These are phyloP conservation scores for Perkinsus olseni DNA, from an alignment of 169 alveolate species.

Conservation along the genomic window DNA sequence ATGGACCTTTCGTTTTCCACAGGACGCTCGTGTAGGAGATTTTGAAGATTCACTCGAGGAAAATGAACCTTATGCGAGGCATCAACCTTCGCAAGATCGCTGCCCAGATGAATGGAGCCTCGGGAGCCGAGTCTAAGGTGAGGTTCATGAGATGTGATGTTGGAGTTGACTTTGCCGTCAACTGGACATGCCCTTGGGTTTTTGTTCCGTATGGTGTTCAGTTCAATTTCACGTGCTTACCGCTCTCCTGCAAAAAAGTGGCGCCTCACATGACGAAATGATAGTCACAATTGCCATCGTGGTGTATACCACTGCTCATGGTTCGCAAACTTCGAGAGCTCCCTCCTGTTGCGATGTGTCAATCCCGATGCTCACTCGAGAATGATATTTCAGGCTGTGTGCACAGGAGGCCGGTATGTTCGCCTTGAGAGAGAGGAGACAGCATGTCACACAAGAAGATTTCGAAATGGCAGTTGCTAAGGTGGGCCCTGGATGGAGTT, in stretches of 20 bases:
- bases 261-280: too few relatives aligned
- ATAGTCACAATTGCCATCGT: too few relatives aligned
- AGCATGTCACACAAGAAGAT: slow-evolving; percentile 97
- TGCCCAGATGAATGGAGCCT: slow-evolving; percentile 85
- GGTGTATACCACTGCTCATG: too few relatives aligned
- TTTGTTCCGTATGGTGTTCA: too few relatives aligned
- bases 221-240: too few relatives aligned
- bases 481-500: slow-evolving; percentile 46
- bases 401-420: slow-evolving; percentile 99
- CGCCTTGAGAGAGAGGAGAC: slow-evolving; percentile 97
- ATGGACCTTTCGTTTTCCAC: too few relatives aligned
- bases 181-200: too few relatives aligned
- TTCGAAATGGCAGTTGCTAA: slow-evolving; percentile 91
- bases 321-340: too few relatives aligned
- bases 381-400: slow-evolving; percentile 84
- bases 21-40: slow-evolving; percentile 87
- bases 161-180: too few relatives aligned
- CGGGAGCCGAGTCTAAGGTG: slow-evolving; percentile 95
- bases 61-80: slow-evolving; percentile 93
- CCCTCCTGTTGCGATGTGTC: too few relatives aligned
- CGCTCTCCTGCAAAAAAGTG: too few relatives aligned
- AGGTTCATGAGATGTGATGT: background rate
- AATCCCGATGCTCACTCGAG: too few relatives aligned
- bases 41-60: slow-evolving; percentile 90
- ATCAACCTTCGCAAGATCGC: slow-evolving; percentile 90